A percentile compares a stretch with the other conserved stretches of the same genome.
phyloP scores from a whole-genome alignment of 176 grass and related monocot genomes.

The Echinochloa phyllopogon region DNA sequence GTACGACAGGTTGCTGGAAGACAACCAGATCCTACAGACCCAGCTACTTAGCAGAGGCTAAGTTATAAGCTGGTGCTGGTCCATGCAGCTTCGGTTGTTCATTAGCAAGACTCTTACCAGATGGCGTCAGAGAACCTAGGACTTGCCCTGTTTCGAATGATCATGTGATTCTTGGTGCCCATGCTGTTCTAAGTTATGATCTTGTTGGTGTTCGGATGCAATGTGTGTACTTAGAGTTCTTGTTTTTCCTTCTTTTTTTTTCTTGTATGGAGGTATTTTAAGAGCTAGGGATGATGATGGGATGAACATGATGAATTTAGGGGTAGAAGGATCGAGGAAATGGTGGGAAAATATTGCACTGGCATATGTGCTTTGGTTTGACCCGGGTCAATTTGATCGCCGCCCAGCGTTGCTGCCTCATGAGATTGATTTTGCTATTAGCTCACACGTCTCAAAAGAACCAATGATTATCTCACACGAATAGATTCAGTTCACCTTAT shows the following conservation, averaged over 20 bases:
- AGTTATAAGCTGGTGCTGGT: background rate
- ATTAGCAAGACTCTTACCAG: conserved; percentile 5
- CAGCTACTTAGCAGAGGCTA: conserved; percentile 66
- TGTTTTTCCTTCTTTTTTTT: background rate
- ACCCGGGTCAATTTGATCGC: too few species aligned
- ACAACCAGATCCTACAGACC: conserved; percentile 88
- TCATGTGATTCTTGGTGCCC: conserved; percentile 22
- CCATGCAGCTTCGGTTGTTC: background rate
- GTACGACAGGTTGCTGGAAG: conserved; percentile 85
- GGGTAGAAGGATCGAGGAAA: background rate
- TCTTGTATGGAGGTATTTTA: conserved; percentile 31
- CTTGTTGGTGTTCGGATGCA: conserved; percentile 5
- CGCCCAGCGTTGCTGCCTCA: too few species aligned
- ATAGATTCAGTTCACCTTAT: background rate
- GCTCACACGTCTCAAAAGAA: too few species aligned
- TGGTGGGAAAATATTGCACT: too few species aligned
- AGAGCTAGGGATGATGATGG: background rate
- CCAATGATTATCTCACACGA: background rate
- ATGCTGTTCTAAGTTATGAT: conserved; percentile 10
- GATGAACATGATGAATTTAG: background rate
- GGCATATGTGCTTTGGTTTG: too few species aligned
- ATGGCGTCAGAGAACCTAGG: background rate
- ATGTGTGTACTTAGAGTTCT: background rate
- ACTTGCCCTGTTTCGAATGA: background rate
- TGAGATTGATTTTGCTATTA: too few species aligned